Evolutionary conservation across 768 basidiomycete genomes (phyloP).

Genomic region (Termitomyces bulborhizus): DNA sequence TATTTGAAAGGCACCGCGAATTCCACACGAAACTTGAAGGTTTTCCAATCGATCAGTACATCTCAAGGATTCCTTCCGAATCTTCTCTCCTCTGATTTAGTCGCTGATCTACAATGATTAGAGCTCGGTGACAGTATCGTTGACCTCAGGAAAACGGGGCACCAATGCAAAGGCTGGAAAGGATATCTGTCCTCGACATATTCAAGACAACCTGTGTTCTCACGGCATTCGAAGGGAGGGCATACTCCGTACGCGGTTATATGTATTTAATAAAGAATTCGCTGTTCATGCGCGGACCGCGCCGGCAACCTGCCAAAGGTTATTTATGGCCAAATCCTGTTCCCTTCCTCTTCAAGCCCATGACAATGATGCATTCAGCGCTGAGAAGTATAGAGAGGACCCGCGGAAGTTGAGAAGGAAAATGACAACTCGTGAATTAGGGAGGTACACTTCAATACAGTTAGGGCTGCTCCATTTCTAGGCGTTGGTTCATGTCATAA

Average conservation of each 20-base stretch:
- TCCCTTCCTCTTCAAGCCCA: neutral
- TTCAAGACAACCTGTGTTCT: neutral
- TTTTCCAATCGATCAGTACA: neutral
- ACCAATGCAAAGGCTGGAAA: neutral
- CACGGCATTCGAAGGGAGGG: no score
- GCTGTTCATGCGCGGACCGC: no score
- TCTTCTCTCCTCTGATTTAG: neutral
- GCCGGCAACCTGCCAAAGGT: neutral
- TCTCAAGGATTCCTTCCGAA: neutral
- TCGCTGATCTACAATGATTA: neutral
- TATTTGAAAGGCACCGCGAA: neutral
- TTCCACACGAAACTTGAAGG: no score
- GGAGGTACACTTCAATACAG: no score
- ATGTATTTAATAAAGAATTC: neutral
- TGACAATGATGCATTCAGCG: no score
- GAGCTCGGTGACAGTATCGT: neutral
- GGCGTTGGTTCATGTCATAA: neutral
- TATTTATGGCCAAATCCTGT: neutral
- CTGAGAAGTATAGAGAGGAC: neutral
- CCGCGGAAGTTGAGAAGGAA: neutral
- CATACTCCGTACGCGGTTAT: no score
- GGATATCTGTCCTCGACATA: neutral
- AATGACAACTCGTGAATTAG: no score
- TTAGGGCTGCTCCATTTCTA: neutral
- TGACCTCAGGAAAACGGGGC: no score